Conservation (phyloP, 2,329 filamentous ascomycete genomes). For the Diaporthe longicolla region DNA sequence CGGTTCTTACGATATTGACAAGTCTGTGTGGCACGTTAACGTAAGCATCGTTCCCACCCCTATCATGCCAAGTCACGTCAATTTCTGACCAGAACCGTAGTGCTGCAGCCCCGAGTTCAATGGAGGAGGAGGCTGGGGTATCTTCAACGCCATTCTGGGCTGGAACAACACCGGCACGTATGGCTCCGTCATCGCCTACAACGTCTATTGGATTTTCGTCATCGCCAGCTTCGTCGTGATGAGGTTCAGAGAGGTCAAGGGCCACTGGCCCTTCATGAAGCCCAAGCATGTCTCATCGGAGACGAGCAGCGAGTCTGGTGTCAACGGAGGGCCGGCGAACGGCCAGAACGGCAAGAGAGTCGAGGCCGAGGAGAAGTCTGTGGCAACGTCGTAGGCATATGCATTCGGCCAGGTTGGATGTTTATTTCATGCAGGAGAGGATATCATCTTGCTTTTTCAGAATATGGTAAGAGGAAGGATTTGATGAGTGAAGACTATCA, state of each 20-base stretch:
- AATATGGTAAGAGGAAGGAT: neutral
- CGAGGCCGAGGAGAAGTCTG: slow-evolving; percentile 30
- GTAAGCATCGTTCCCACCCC: slow-evolving; percentile 51
- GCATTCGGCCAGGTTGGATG: too few species aligned
- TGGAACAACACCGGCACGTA: slow-evolving; percentile 80
- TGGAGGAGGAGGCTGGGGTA: slow-evolving; percentile 78
- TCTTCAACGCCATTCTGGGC: slow-evolving; percentile 80
- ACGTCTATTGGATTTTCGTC: slow-evolving; percentile 76
- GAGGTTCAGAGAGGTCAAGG: slow-evolving; percentile 64
- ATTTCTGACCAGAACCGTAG: slow-evolving; percentile 58
- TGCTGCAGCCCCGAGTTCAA: slow-evolving; percentile 75
- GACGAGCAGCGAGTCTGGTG: slow-evolving; percentile 28
- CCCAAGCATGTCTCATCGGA: slow-evolving; percentile 25
- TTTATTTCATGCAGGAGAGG: neutral
- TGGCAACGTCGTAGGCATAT: neutral
- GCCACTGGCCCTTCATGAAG: slow-evolving; percentile 40
- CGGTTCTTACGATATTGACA: slow-evolving; percentile 76
- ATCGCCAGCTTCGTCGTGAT: slow-evolving; percentile 69
- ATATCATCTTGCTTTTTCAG: neutral
- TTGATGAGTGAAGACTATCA: neutral
- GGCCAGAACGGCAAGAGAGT: slow-evolving; percentile 4
- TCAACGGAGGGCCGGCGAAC: neutral
- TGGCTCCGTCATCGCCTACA: slow-evolving; percentile 77
- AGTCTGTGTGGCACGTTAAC: slow-evolving; percentile 80
- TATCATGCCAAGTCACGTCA: slow-evolving; percentile 29